These are phyloP conservation scores for Aspergillus persii DNA, from an alignment of 2,329 filamentous ascomycete genomes.

Conservation along the genomic window DNA sequence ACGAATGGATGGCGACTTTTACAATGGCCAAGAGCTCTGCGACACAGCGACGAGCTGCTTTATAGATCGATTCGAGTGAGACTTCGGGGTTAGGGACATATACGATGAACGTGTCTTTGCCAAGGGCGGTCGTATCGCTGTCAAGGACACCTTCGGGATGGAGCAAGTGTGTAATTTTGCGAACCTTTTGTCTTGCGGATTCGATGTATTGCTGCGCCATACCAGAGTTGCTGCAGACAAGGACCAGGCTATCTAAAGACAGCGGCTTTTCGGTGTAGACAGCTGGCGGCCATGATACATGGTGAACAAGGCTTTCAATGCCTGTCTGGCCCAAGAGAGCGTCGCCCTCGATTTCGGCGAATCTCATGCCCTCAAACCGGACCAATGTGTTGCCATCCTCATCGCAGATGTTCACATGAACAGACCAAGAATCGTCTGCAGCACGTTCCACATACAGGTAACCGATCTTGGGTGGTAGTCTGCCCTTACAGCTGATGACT, in stretches of 20 bases:
- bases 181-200: too few species aligned
- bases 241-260: slow-evolving; percentile 10
- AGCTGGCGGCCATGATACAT: slow-evolving; percentile 40
- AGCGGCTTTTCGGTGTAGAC: slow-evolving; percentile 32
- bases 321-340: slow-evolving; percentile 14
- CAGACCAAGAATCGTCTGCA: slow-evolving; percentile 15
- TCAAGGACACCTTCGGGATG: too few species aligned
- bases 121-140: too few species aligned
- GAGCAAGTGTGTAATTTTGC: too few species aligned
- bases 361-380: slow-evolving; percentile 36
- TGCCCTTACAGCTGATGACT: slow-evolving; percentile 23
- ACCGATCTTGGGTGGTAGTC: slow-evolving; percentile 31
- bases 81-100: slow-evolving; percentile 10
- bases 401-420: slow-evolving; percentile 29
- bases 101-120: neutral
- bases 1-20: slow-evolving; percentile 19
- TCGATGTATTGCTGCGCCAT: too few species aligned
- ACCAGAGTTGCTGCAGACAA: slow-evolving; percentile 4
- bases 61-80: neutral
- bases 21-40: neutral
- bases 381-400: slow-evolving; percentile 31
- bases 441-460: slow-evolving; percentile 35
- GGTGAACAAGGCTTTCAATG: slow-evolving; percentile 36
- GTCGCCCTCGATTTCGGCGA: slow-evolving; percentile 41
- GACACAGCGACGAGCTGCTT: neutral